phyloP scores from a whole-genome alignment of 2,329 filamentous ascomycete species.

The Aureobasidium sp. region DNA sequence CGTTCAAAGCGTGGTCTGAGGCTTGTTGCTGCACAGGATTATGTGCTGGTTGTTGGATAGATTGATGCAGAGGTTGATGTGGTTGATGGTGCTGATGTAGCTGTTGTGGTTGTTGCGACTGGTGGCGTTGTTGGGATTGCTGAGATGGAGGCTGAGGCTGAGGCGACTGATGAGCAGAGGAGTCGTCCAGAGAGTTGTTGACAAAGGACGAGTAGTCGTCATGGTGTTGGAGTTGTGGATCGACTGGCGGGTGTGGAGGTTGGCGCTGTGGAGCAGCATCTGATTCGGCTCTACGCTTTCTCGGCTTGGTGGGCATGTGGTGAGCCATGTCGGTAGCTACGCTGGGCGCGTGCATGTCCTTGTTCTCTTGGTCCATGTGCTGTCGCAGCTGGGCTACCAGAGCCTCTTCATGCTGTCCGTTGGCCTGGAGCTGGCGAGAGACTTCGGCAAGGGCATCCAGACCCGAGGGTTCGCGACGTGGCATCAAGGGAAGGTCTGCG shows the following conservation, averaged over 20 bases:
- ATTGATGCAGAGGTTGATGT: slow-evolving; percentile 22
- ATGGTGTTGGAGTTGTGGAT: slow-evolving; percentile 14
- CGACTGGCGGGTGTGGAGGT: background rate
- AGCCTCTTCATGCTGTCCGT: slow-evolving; percentile 15
- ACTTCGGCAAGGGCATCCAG: slow-evolving; percentile 83
- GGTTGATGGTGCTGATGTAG: slow-evolving; percentile 8
- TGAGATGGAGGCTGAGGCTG: background rate
- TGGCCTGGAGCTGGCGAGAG: slow-evolving; percentile 53
- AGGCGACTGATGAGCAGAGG: background rate
- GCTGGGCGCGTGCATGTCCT: slow-evolving; percentile 6
- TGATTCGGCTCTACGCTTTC: slow-evolving; percentile 9
- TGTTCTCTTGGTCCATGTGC: slow-evolving; percentile 16
- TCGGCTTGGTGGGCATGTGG: background rate
- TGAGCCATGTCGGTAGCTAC: background rate
- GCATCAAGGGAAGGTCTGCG: background rate
- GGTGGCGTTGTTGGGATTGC: background rate
- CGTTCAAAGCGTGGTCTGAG: background rate
- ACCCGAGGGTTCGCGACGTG: slow-evolving; percentile 44
- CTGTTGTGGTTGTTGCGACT: background rate
- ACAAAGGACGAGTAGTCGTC: slow-evolving; percentile 11
- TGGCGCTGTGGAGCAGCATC: background rate
- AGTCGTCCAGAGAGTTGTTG: background rate
- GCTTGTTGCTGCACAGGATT: background rate
- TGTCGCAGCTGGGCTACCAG: slow-evolving; percentile 15
- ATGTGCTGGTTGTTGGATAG: slow-evolving; percentile 18